These are phyloP conservation scores for Aspergillus quadricinctus DNA, from an alignment of 2,329 filamentous ascomycete species.

Conservation along the genomic window DNA sequence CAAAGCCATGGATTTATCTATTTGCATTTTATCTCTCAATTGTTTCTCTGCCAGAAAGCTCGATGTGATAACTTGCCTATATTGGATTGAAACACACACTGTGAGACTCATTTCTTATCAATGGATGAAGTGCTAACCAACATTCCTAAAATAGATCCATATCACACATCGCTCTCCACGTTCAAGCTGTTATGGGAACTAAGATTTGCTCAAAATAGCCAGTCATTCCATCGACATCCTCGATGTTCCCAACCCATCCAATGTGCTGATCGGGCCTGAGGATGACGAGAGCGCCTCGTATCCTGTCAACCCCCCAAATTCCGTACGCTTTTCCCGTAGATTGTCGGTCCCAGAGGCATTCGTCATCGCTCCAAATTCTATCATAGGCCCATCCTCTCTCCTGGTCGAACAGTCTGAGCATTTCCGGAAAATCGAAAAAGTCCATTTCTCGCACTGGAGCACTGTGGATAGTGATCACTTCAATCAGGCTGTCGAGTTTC, in stretches of 20 bases:
- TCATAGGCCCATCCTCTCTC: conserved; percentile 53
- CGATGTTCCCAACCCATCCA: conserved; percentile 25
- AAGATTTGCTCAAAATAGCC: conserved; percentile 21
- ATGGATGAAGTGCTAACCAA: background rate
- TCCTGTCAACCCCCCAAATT: conserved; percentile 21
- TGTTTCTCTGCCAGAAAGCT: no score
- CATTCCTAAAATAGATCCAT: background rate
- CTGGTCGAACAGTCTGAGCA: conserved; percentile 46
- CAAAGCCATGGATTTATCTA: no score
- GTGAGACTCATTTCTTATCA: background rate
- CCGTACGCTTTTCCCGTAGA: conserved; percentile 25
- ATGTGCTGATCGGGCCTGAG: conserved; percentile 26
- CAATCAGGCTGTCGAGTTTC: conserved; percentile 49
- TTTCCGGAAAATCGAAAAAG: conserved; percentile 47
- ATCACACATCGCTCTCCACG: background rate
- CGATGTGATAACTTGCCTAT: background rate
- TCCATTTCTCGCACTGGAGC: conserved; percentile 48
- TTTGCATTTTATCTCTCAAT: no score
- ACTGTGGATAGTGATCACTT: conserved; percentile 59
- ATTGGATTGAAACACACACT: background rate
- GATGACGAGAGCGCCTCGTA: conserved; percentile 18
- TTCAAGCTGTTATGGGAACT: no score
- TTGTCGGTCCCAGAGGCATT: conserved; percentile 17
- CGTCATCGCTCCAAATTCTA: conserved; percentile 54
- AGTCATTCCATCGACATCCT: conserved; percentile 18